A percentile compares a stretch with the other conserved stretches of the same genome.
Evolutionary conservation across 2,329 filamentous ascomycete genomes (phyloP).

Genomic region (Monosporascus sp.): DNA sequence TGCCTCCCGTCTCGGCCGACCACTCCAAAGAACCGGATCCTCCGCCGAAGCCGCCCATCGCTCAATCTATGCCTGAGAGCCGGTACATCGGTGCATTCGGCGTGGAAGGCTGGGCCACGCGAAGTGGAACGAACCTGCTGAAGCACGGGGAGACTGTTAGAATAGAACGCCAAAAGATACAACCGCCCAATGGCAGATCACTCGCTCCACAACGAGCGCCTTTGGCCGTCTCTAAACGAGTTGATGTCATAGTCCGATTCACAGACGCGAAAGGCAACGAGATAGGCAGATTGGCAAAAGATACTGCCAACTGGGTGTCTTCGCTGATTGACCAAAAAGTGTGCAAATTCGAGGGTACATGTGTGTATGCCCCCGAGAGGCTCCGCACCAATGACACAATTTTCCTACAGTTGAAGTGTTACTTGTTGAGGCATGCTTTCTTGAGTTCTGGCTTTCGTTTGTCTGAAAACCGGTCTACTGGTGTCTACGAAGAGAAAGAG

Average conservation of each 20-base stretch:
- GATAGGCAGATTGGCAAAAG: conserved; percentile 80
- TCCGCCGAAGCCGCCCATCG: conserved; percentile 5
- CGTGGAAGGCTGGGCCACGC: conserved; percentile 85
- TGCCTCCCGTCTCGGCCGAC: conserved; percentile 5
- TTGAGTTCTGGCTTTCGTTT: conserved; percentile 56
- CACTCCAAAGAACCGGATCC: conserved; percentile 9
- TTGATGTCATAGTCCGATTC: conserved; percentile 88
- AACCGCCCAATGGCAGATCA: conserved; percentile 35
- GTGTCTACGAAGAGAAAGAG: conserved; percentile 79
- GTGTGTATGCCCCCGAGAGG: conserved; percentile 82
- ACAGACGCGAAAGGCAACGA: conserved; percentile 75
- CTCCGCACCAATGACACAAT: conserved; percentile 88
- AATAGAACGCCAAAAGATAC: conserved; percentile 80
- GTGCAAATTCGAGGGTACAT: conserved; percentile 80
- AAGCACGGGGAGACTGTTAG: conserved; percentile 77
- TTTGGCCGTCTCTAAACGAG: conserved; percentile 56
- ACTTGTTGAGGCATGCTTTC: conserved; percentile 69
- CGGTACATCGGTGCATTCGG: conserved; percentile 91
- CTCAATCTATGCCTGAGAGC: conserved; percentile 29
- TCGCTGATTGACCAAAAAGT: conserved; percentile 85
- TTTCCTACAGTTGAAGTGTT: conserved; percentile 83
- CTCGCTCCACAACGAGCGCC: conserved; percentile 31
- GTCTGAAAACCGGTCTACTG: conserved; percentile 64
- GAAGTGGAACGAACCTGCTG: conserved; percentile 69
- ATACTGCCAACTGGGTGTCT: conserved; percentile 87